A percentile compares a stretch with the other conserved stretches of the same genome.
phyloP scores from a whole-genome alignment of 257 asterid genomes.

The Solanum sparsipilum region DNA sequence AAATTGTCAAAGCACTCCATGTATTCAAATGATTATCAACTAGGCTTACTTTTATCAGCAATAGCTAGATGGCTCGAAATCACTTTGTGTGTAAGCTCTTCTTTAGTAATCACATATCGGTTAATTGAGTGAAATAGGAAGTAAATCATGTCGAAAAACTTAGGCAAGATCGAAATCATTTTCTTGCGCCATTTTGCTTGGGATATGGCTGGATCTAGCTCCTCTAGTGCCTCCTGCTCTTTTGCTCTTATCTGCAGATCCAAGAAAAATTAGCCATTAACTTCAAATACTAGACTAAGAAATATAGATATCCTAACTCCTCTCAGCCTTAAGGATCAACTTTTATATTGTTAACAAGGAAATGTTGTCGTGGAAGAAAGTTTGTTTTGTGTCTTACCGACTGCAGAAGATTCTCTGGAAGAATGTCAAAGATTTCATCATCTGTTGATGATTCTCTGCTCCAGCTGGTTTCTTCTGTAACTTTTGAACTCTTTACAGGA shows the following conservation, averaged over 20 bases:
- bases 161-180: slow-evolving; percentile 62
- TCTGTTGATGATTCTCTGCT: slow-evolving; percentile 11
- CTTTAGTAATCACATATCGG: slow-evolving; percentile 57
- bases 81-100: slow-evolving; percentile 50
- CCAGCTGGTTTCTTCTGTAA: slow-evolving; percentile 12
- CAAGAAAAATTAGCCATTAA: not conserved
- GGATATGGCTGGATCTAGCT: slow-evolving; percentile 76
- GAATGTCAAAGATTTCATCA: slow-evolving; percentile 38
- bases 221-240: slow-evolving; percentile 38
- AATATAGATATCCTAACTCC: not conserved
- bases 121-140: slow-evolving; percentile 56
- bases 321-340: not conserved
- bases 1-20: not conserved
- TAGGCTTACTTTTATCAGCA: slow-evolving; percentile 46
- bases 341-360: not conserved
- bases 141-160: slow-evolving; percentile 51
- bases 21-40: not conserved
- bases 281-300: not conserved
- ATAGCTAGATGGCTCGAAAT: slow-evolving; percentile 35
- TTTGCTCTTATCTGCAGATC: slow-evolving; percentile 58
- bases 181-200: slow-evolving; percentile 59
- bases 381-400: slow-evolving; percentile 36
- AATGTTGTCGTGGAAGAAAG: not conserved
- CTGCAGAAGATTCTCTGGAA: slow-evolving; percentile 44
- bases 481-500: slow-evolving; percentile 40